Evolutionary conservation across 2,329 filamentous ascomycete species (phyloP).

Genomic region (Fusarium sp.): DNA sequence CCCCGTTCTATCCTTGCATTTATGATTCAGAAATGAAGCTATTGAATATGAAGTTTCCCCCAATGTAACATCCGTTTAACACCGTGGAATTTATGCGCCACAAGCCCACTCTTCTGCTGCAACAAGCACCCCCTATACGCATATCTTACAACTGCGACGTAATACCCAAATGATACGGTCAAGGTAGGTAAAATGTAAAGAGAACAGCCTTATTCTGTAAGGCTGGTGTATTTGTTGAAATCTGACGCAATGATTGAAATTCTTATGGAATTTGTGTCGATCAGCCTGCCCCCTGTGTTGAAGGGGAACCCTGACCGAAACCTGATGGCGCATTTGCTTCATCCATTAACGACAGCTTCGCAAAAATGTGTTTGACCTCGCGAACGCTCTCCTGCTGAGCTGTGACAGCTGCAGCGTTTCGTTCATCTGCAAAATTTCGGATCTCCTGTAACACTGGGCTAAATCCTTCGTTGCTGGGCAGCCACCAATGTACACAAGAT

Average conservation of each 20-base stretch:
- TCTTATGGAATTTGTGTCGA: not conserved
- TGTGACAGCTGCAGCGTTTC: conserved; percentile 73
- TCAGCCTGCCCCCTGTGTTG: not conserved
- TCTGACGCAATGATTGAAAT: not conserved
- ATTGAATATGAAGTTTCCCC: not conserved
- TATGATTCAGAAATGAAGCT: not conserved
- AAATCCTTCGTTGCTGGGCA: conserved; percentile 85
- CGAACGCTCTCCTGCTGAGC: conserved; percentile 76
- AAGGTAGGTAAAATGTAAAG: not conserved
- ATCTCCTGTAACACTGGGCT: conserved; percentile 82
- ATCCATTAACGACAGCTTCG: conserved; percentile 64
- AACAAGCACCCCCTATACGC: not conserved
- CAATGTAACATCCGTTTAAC: not conserved
- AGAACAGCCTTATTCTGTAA: not conserved
- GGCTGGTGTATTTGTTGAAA: not conserved
- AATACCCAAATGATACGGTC: not conserved
- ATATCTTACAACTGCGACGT: too few relatives aligned
- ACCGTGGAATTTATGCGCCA: not conserved
- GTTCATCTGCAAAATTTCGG: conserved; percentile 85
- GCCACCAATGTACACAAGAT: conserved; percentile 87
- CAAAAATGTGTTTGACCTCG: conserved; percentile 82
- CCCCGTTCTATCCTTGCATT: not conserved
- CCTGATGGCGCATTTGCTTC: conserved; percentile 35
- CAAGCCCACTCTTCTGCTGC: not conserved
- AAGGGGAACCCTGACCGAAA: conserved; percentile 8